phyloP scores from a whole-genome alignment of 192 early-diverging fungal species.

The Pilobolus umbonatus region DNA sequence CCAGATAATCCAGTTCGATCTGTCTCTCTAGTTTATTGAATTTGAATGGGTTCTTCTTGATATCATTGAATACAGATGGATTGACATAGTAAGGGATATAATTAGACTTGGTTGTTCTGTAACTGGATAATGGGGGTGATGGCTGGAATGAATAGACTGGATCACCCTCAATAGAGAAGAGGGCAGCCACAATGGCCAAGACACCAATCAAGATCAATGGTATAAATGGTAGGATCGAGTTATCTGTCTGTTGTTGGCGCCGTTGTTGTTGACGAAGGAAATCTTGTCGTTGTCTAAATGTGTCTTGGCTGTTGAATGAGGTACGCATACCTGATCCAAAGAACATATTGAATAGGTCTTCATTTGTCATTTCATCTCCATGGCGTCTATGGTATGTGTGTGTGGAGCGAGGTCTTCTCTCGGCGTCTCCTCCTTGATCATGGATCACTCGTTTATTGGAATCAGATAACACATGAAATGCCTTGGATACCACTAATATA shows the following conservation, averaged over 20 bases:
- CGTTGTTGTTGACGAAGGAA: slow-evolving; percentile 36
- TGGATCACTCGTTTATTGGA: slow-evolving; percentile 78
- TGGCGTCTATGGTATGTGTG: slow-evolving; percentile 13
- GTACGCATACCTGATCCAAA: slow-evolving; percentile 60
- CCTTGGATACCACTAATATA: slow-evolving; percentile 75
- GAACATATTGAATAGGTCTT: slow-evolving; percentile 96
- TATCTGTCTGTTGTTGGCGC: slow-evolving; percentile 32
- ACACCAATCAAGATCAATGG: slow-evolving; percentile 66
- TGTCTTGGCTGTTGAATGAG: slow-evolving; percentile 18
- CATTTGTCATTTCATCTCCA: slow-evolving; percentile 74
- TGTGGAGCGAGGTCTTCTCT: slow-evolving; percentile 29
- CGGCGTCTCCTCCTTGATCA: slow-evolving; percentile 70
- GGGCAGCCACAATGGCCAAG: slow-evolving; percentile 60
- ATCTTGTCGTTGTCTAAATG: slow-evolving; percentile 21
- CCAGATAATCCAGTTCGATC: slow-evolving; percentile 68
- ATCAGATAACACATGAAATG: slow-evolving; percentile 88
- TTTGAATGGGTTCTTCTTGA: slow-evolving; percentile 35
- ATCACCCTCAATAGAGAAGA: slow-evolving; percentile 43
- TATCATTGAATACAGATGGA: slow-evolving; percentile 35
- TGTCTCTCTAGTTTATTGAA: slow-evolving; percentile 64
- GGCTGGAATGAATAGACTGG: slow-evolving; percentile 62
- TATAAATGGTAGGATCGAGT: slow-evolving; percentile 9
- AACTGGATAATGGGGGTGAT: slow-evolving; percentile 39
- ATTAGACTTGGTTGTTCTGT: slow-evolving; percentile 50
- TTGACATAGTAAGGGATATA: slow-evolving; percentile 79